Evolutionary conservation across 805 yeast species (phyloP), one percentile per base, ranked within the genome.

Genomic region (Monosporozyma solicola): DNA sequence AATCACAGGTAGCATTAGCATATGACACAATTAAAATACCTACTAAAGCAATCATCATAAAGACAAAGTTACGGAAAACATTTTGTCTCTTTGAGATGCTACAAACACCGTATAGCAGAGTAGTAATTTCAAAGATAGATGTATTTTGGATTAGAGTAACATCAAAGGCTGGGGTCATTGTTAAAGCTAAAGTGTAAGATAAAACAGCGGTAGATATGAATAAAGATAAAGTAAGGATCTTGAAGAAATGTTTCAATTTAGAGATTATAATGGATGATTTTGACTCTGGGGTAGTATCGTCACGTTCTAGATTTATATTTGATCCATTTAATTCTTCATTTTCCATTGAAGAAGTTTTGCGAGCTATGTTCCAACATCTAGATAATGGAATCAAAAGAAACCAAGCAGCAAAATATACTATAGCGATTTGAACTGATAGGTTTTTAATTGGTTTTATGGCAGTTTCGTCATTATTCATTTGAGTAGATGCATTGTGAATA

Each of bases 1-100:
- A 47, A 50, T 64, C 69, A 41, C 68, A 62, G 5, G 70, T 63
- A 11, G 68, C 69, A 50, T 65, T 65, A 20, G 68, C 64, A 48
- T 66, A 66, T 1, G 71, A 63, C 8, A 68, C 61, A 29, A 67
- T 52, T 44, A 68, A 51, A 20, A 66, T 60, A 13, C 69, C 67
- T 7, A 57, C 16, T 32, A 67, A 51, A 5, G 68, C 66, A 10
- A 61, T 39, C 58, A 62, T 54, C 69, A 67, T 66, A 24, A 65
- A 49, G 10, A 57, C 22, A 43, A 66, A 68, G 41, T 61, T 63
- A 27, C 65, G 56, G 35, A 63, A 57, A 10, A 65, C 58, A 45
- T 60, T 54, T 49, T 59, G 58, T 35, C 64, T 61, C 41, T 56
- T 59, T 2, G 66, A 54, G 41, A 66, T 50, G 20, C 62, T 63